A percentile compares a stretch with the other conserved stretches of the same genome.
Conservation (phyloP, 306 rosid species). For the Fragaria iinumae region DNA sequence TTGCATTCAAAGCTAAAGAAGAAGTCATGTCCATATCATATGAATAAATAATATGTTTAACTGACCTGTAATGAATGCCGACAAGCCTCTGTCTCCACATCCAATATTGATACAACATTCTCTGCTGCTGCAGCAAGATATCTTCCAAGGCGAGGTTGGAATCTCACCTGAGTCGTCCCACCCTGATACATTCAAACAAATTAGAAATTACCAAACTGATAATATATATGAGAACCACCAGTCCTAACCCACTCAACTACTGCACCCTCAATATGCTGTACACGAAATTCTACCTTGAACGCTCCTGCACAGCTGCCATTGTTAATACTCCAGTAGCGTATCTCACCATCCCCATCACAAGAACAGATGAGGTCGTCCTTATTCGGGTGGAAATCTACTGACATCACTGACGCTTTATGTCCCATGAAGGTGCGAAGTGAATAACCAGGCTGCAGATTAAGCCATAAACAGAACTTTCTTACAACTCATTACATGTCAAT, state of each 20-base stretch:
- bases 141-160: slow-evolving; percentile 87
- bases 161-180: slow-evolving; percentile 81
- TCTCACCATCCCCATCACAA: slow-evolving; percentile 91
- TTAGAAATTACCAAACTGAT: slow-evolving; percentile 15
- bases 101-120: slow-evolving; percentile 83
- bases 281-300: slow-evolving; percentile 57
- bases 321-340: slow-evolving; percentile 91
- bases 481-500: not conserved
- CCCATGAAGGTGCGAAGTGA: slow-evolving; percentile 86
- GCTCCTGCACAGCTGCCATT: slow-evolving; percentile 72
- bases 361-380: slow-evolving; percentile 91
- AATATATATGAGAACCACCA: slow-evolving; percentile 10
- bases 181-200: slow-evolving; percentile 50
- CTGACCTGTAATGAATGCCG: slow-evolving; percentile 77
- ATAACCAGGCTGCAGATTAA: slow-evolving; percentile 71
- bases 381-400: slow-evolving; percentile 94
- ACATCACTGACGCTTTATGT: slow-evolving; percentile 75
- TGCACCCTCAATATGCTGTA: not conserved
- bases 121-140: slow-evolving; percentile 91
- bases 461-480: not conserved
- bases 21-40: not conserved
- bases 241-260: slow-evolving; percentile 6
- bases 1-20: not conserved
- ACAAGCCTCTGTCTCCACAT: slow-evolving; percentile 73
- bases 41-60: not conserved